Base-by-base conservation (phyloP, 2,329 filamentous ascomycete species). In the Phyllosticta paracitricarpa region DNA sequence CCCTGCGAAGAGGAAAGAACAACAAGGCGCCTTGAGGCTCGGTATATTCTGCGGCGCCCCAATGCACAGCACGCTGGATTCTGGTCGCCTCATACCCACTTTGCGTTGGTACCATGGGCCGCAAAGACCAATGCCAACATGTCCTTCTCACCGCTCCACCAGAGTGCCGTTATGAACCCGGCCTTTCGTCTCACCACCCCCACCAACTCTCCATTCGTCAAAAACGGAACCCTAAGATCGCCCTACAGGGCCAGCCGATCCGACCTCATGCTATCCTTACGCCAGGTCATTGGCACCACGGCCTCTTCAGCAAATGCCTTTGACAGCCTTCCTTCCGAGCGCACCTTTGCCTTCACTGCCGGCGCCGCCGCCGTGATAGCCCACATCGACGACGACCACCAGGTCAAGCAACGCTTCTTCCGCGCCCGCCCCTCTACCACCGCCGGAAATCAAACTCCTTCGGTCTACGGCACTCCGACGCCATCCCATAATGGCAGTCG, bases 361-460 rank as follows among this genome's bases (percentile, higher is more conserved):
- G 94, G 94, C 61, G 94, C 91, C 9, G 91, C 93, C 53, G 93
- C 91, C n/a, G 90, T 99, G 0, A 84, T 97, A 19, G 90, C 92
- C 7, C 86, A 89, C 66, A 80, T 97, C 58, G 84, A 90, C 65
- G 83, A 85, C 58, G 80, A 89, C 33, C 70, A 81, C 64, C 74
- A 78, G 63, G 75, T 87, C 69, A 82, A 82, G 1, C 93, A 97
- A 72, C 87, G 91, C 63, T 97, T 97, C 78, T 97, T 90, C 77
- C 85, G 91, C 70, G 94, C 93, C 51, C 84, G 89, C 33, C 91
- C 92, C 10, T 81, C 81, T 9, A 79, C 80, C 10, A 85, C 86
- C 24, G 88, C 90, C 5, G 73, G 89, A 51, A 89, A 91, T 63
- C 76, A 80, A 12, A 77, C 78, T n/a, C 71, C 77, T 6, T 79